phyloP scores from a whole-genome alignment of 2,329 filamentous ascomycete genomes.

The Trichoderma sp. region DNA sequence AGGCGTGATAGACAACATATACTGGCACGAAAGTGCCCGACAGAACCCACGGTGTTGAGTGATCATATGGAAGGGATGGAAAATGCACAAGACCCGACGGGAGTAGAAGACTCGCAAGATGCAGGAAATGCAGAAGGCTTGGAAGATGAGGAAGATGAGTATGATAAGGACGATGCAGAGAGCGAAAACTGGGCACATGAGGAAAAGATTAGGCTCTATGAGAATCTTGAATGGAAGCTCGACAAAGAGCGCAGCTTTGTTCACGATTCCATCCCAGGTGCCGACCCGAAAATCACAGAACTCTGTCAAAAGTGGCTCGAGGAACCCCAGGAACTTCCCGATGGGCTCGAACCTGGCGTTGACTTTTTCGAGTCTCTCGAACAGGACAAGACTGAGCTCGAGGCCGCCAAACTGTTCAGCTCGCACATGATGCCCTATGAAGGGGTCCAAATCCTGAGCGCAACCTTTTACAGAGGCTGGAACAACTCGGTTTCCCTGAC shows the following conservation, averaged over 20 bases:
- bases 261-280: not conserved
- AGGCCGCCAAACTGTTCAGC: not conserved
- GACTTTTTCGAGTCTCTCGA: not conserved
- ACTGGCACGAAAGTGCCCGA: not conserved
- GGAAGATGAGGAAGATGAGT: too few relatives aligned
- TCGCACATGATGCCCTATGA: not conserved
- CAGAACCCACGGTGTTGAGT: not conserved
- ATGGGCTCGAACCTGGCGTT: not conserved
- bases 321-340: not conserved
- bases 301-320: not conserved
- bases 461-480: slow-evolving; percentile 48
- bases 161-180: not conserved
- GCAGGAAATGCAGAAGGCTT: not conserved
- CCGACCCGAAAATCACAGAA: not conserved
- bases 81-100: not conserved
- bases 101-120: too few relatives aligned
- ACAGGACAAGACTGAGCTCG: not conserved
- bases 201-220: not conserved
- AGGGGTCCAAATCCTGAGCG: slow-evolving; percentile 32
- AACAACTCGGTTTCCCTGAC: slow-evolving; percentile 42
- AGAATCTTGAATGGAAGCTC: not conserved
- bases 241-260: not conserved
- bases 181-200: not conserved
- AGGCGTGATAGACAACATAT: not conserved
- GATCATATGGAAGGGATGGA: not conserved